Conservation (phyloP, 257 asterid species). For the Primulina huaijiensis region DNA sequence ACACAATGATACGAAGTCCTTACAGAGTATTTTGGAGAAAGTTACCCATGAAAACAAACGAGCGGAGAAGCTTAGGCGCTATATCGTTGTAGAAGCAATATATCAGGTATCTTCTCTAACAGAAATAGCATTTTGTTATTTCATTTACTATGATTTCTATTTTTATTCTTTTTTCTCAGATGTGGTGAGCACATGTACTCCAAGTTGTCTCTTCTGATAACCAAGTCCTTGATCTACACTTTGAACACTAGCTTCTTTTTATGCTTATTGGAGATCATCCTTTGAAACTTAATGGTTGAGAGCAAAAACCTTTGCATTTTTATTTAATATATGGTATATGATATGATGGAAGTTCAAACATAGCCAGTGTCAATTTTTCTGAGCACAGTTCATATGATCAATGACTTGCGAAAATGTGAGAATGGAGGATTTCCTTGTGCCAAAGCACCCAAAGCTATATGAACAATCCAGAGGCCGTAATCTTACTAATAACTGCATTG, state of each 20-base stretch:
- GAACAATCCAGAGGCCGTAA: neutral
- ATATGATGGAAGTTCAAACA: neutral
- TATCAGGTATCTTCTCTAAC: conserved; percentile 68
- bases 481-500: neutral
- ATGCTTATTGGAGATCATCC: neutral
- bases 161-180: conserved; percentile 6
- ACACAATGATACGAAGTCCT: conserved; percentile 82
- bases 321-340: too few relatives aligned
- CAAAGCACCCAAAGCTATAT: neutral
- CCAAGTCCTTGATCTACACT: neutral
- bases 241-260: neutral
- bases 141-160: conserved; percentile 7
- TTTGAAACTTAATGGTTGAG: neutral
- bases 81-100: conserved; percentile 87
- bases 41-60: conserved; percentile 68
- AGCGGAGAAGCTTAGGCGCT: conserved; percentile 87
- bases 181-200: neutral
- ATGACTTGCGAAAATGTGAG: neutral
- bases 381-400: neutral
- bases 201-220: neutral
- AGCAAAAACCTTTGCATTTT: neutral
- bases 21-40: conserved; percentile 61
- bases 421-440: neutral
- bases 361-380: neutral
- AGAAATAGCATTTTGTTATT: conserved; percentile 6